phyloP scores from a whole-genome alignment of 2,329 filamentous ascomycete species.

The Aquanectria penicillioides region DNA sequence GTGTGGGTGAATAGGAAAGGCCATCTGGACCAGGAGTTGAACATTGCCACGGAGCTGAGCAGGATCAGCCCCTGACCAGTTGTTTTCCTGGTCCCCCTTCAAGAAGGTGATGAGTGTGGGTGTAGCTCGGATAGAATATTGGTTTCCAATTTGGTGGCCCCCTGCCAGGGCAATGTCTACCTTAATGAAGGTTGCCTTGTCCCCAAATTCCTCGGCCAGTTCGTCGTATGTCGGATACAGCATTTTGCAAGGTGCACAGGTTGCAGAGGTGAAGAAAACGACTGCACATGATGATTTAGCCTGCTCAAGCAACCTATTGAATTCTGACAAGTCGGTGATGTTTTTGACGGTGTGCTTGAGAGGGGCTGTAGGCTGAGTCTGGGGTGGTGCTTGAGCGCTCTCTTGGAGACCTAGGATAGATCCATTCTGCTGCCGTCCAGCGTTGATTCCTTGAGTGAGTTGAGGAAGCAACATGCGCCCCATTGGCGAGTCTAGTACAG shows the following conservation, averaged over 20 bases:
- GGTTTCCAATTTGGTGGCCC: conserved; percentile 70
- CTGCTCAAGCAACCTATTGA: conserved; percentile 55
- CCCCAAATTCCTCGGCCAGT: conserved; percentile 76
- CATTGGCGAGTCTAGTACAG: conserved; percentile 86
- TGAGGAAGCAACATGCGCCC: conserved; percentile 89
- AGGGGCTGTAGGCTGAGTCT: conserved; percentile 32
- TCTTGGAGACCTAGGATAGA: conserved; percentile 64
- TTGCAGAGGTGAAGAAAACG: conserved; percentile 92
- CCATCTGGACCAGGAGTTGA: conserved; percentile 78
- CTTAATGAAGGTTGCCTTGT: conserved; percentile 79
- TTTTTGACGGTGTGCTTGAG: conserved; percentile 63
- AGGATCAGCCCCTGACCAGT: conserved; percentile 83
- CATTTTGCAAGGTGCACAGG: conserved; percentile 84
- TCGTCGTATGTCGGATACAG: conserved; percentile 86
- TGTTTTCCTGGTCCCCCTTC: conserved; percentile 77
- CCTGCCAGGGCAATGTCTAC: conserved; percentile 77
- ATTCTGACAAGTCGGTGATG: conserved; percentile 58
- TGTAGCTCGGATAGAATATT: conserved; percentile 78
- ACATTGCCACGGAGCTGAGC: conserved; percentile 76
- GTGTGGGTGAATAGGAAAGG: conserved; percentile 81
- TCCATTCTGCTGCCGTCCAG: conserved; percentile 58
- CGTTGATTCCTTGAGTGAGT: conserved; percentile 61
- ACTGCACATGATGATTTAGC: conserved; percentile 77
- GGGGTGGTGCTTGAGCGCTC: conserved; percentile 40
- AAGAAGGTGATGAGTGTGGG: conserved; percentile 91